A percentile compares a stretch with the other conserved stretches of the same genome.
These are phyloP conservation scores for Leccinum pellstonianum DNA, from an alignment of 768 basidiomycete species.

Conservation along the genomic window DNA sequence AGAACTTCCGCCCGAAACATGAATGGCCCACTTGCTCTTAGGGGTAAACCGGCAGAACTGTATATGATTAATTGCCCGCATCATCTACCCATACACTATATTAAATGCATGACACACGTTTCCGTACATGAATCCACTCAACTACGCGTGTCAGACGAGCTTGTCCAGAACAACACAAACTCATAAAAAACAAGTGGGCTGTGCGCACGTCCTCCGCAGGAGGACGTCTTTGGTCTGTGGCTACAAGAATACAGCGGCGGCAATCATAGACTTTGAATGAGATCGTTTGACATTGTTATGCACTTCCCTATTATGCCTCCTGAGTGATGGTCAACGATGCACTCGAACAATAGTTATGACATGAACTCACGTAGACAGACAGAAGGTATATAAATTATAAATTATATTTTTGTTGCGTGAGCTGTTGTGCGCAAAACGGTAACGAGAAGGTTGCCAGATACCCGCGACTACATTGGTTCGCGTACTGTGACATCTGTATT, in stretches of 20 bases:
- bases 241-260: background rate
- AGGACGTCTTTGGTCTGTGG: background rate
- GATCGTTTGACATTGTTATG: conserved; percentile 21
- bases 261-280: background rate
- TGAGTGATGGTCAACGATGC: background rate
- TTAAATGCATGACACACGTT: background rate
- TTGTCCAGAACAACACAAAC: background rate
- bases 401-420: too few relatives aligned
- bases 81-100: conserved; percentile 1
- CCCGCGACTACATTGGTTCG: too few relatives aligned
- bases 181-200: background rate
- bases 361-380: too few relatives aligned
- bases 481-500: too few relatives aligned
- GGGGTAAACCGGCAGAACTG: background rate
- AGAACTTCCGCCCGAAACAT: conserved; percentile 2
- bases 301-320: conserved; percentile 21
- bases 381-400: too few relatives aligned
- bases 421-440: too few relatives aligned
- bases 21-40: background rate
- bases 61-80: background rate
- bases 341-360: too few relatives aligned
- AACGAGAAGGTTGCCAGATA: too few relatives aligned
- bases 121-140: background rate
- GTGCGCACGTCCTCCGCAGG: conserved; percentile 2
- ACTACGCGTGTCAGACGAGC: background rate